Percentiles rank a stretch among this genome's conserved stretches.
phyloP scores from a whole-genome alignment of 805 yeast species.

The Millerozyma acaciae region DNA sequence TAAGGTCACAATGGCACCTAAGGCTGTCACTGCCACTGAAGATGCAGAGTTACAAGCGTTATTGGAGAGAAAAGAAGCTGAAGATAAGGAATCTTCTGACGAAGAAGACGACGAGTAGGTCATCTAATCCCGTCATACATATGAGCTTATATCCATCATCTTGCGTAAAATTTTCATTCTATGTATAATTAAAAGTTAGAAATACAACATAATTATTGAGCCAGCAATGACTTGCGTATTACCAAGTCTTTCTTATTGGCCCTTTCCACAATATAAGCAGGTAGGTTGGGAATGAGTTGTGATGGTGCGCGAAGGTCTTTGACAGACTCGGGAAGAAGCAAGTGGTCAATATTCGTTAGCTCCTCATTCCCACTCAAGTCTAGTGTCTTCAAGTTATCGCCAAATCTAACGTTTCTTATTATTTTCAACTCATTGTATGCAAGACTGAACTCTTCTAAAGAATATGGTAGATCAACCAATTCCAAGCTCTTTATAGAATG shows the following conservation, averaged over 20 bases:
- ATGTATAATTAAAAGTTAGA: constrained; percentile 2
- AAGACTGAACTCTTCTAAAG: constrained; percentile 28
- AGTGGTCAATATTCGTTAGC: constrained; percentile 32
- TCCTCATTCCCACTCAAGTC: constrained; percentile 43
- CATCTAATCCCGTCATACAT: constrained; percentile 2
- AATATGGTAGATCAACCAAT: constrained; percentile 35
- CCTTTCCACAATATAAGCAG: constrained; percentile 34
- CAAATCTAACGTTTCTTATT: constrained; percentile 34
- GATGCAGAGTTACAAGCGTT: constrained; percentile 97
- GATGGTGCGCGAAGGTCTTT: constrained; percentile 34
- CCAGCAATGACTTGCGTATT: constrained; percentile 27
- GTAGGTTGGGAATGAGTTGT: constrained; percentile 31
- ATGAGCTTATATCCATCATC: constrained; percentile 3
- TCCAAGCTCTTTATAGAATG: constrained; percentile 38
- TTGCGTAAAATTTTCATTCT: constrained; percentile 1
- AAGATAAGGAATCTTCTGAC: constrained; percentile 78
- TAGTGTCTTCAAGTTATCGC: constrained; percentile 27
- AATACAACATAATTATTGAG: constrained; percentile 4
- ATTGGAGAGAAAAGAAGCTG: constrained; percentile 89
- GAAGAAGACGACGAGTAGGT: constrained; percentile 49
- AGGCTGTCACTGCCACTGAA: constrained; percentile 97
- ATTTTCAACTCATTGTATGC: constrained; percentile 38
- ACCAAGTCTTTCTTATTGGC: constrained; percentile 33
- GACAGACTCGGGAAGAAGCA: constrained; percentile 35
- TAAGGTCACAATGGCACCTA: constrained; percentile 95